Evolutionary conservation across 2,329 filamentous ascomycete species (phyloP), one percentile per base, ranked within the genome.

Genomic region (Dendryphion nanum): DNA sequence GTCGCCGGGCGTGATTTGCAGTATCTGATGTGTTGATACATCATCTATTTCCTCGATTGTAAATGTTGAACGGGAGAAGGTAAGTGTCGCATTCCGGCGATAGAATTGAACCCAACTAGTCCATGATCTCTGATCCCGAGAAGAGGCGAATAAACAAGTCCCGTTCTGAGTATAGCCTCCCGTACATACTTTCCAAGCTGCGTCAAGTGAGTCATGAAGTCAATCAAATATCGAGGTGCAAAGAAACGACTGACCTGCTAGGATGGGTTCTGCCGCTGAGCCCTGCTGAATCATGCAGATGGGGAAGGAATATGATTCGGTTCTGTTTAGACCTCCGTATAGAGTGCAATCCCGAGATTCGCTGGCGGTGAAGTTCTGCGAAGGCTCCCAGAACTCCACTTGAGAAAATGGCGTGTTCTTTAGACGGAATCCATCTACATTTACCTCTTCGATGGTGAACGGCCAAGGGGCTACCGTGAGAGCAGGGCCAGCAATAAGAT

Each of bases 391-490:
- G 15, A 49, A 17, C 12, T 51, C 45, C 6, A 49, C 41, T 18
- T 49, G 43, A 26, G 47, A 49, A n/a, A 45, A 47, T 8, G 48
- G 46, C 4, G 48, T 43, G 30, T 47, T 33, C 5, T 40, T 14
- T n/a, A 51, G 16, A 2, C 38, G 32, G 33, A 44, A 51, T 1
- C 33, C 35, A 19, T 41, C 44, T 2, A 41, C 13, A 13, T 33
- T 15, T 3, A 41, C 30, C 3, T 37, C 29, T 29, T 47, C 38
- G 12, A 37, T 23, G 2, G 38, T 38, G 19, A 45, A 51, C 4
- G 48, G 46, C 48, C 45, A 49, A 8, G 48, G 48, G 2, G 28
- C 14, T 4, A 47, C 41, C 2, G 45, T 49, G 5, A 18, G 26
- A 35, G 42, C 45, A 1, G 48, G 41, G 5, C 45, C 48, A 6